Base-by-base conservation (phyloP, 768 basidiomycete genomes). In the Pisolithus marmoratus region DNA sequence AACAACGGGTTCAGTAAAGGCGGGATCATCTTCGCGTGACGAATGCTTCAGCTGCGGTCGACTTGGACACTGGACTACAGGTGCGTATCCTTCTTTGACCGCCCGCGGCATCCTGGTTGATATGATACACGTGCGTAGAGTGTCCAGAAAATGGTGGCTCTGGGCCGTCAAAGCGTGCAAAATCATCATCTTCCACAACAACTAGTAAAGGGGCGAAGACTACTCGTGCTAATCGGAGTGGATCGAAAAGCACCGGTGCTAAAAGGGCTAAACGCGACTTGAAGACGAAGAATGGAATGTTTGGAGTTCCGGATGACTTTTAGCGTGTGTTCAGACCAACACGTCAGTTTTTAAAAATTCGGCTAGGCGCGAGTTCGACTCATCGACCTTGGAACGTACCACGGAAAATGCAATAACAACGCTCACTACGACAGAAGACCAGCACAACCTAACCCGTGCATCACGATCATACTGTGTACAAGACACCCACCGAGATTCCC, bases 1-100 rank as follows among this genome's bases (percentile, higher is more conserved):
- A 49, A 38, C 46, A 11, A 49, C 48, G 1, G 46, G 46, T 34
- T 40, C 43, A 2, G 56, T 40, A 42, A 36, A 40, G 14, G 52
- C 54, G 1, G 57, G 40, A 22, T 43, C 53, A 22, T 52, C 62
- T n/a, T 34, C 52, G 5, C 29, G 34, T 14, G 58, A 61, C 14
- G 58, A 56, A 14, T 67, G 83, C 58, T 84, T 72, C 58, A 82
- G 80, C 53, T 87, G 85, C 52, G 78, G 78, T 19, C 62, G 74
- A 58, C 58, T 62, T 19, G 85, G 84, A 2, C 85, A 87, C 63
- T 85, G 77, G 74, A 78, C 79, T 46, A 76, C 74, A 55, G 76
- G 85, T 83, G 62, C 20, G 74, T 61, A 46, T 38, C 8, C 29
- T 6, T 11, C 34, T 15, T 14, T 38, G 5, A 37, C 4, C 9